phyloP scores from a whole-genome alignment of 257 asterid species.

The Parsonsia alboflavescens region DNA sequence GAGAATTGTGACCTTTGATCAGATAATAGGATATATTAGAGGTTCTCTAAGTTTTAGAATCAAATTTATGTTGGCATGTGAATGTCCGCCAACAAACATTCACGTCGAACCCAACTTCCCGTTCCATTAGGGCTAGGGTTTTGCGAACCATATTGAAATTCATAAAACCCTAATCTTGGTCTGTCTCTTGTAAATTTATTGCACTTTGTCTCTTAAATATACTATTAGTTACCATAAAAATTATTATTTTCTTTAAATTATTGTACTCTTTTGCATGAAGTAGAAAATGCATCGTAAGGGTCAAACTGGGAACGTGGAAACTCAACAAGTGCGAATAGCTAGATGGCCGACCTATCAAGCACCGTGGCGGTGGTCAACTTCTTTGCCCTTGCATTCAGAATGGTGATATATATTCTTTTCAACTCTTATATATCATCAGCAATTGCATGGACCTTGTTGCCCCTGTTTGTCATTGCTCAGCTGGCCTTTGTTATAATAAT shows the following conservation, averaged over 20 bases:
- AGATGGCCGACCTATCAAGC: constrained; percentile 39
- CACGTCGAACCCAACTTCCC: constrained; percentile 70
- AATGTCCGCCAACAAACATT: constrained; percentile 88
- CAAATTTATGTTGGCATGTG: constrained; percentile 43
- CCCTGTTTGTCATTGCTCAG: constrained; percentile 1
- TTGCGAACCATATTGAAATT: constrained; percentile 33
- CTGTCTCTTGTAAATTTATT: constrained; percentile 55
- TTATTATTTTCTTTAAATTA: neutral
- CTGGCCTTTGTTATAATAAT: no score
- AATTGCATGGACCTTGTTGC: constrained; percentile 14
- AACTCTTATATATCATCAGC: no score
- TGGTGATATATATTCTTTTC: neutral
- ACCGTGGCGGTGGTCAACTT: constrained; percentile 78
- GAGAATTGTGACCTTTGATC: neutral
- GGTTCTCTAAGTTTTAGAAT: neutral
- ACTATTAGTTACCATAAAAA: no score
- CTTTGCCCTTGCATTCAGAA: constrained; percentile 23
- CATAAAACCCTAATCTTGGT: constrained; percentile 62
- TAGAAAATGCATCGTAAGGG: constrained; percentile 17
- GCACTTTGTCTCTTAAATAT: constrained; percentile 29
- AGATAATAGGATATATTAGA: neutral
- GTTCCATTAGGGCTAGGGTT: constrained; percentile 50
- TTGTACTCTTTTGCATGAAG: constrained; percentile 6
- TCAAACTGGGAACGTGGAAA: constrained; percentile 49
- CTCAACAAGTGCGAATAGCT: constrained; percentile 22